Evolutionary conservation across 768 basidiomycete genomes (phyloP).

Genomic region (Lactifluus echinatus): DNA sequence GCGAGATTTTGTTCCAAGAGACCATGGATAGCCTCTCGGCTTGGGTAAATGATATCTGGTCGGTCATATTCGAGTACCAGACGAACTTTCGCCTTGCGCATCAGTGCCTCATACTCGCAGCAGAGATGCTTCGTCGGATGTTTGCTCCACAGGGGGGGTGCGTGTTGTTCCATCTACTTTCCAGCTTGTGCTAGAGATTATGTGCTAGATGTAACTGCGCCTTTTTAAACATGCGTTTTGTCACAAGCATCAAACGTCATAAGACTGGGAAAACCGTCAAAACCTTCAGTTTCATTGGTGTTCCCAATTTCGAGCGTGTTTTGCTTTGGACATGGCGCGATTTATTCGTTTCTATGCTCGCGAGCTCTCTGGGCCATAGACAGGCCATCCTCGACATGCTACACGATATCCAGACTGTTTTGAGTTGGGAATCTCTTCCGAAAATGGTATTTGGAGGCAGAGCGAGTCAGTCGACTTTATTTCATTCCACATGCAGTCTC

Average conservation of each 20-base stretch:
- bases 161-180: not conserved
- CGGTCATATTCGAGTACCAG: conserved; percentile 47
- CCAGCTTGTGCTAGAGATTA: conserved; percentile 8
- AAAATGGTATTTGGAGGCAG: conserved; percentile 47
- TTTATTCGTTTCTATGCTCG: conserved; percentile 49
- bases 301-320: conserved; percentile 36
- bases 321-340: conserved; percentile 66
- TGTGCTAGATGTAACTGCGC: conserved; percentile 46
- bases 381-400: conserved; percentile 43
- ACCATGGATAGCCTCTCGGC: conserved; percentile 42
- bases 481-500: conserved; percentile 12
- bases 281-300: conserved; percentile 41
- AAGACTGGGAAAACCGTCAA: conserved; percentile 40
- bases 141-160: conserved; percentile 33
- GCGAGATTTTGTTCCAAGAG: conserved; percentile 48
- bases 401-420: conserved; percentile 43
- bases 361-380: conserved; percentile 27
- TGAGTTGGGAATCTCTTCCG: conserved; percentile 46
- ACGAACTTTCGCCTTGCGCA: conserved; percentile 46
- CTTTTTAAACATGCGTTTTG: conserved; percentile 38
- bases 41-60: conserved; percentile 65
- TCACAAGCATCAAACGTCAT: conserved; percentile 34
- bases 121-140: conserved; percentile 39
- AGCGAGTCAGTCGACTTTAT: conserved; percentile 27
- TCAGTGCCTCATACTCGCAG: conserved; percentile 44